Evolutionary conservation across 202 grass and related monocot genomes (phyloP), one percentile per base, ranked within the genome.

Genomic region (Setaria italica): DNA sequence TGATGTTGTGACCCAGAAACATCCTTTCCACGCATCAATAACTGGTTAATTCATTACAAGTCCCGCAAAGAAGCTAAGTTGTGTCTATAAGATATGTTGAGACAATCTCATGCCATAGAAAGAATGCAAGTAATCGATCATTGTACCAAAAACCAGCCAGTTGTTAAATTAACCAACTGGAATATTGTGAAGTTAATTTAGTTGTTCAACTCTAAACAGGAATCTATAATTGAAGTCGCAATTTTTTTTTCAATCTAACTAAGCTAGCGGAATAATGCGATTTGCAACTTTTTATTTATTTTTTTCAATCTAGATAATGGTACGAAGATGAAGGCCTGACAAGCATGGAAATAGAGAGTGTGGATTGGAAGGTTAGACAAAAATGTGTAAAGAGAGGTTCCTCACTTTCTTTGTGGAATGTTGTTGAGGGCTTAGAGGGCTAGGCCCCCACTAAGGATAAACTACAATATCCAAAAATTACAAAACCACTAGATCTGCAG

Each of bases 281-380:
- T 11, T 50, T 30, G 47, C n/a, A 48, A 7, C 4, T 47, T 77
- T 62, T 78, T 7, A 13, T 13, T 50, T 12, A 58, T 41, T 49
- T 47, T 60, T 48, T 33, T 57, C 17, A 79, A 64, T 48, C 58
- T 20, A 42, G 20, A 81, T 56, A 81, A 9, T 56, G 12, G 66
- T 70, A 29, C 45, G 49, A 56, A 69, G 33, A 81, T 68, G 35
- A 35, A 39, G 32, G 48, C 29, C 50, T 81, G 49, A 41, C 19
- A 56, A 54, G 48, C 11, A 55, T 42, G 33, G 33, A 68, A 80
- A 68, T 8, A 54, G 62, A 47, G 46, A 17, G 2, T 67, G 30
- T 12, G 1, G n/a, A 0, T 50, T 51, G 57, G 30, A 74, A 73
- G 9, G 5, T 65, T 30, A 75, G 12, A 54, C 9, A 13, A 62